Evolutionary conservation across 371 early-diverging fungal species (phyloP), one percentile per base, ranked within the genome.

Genomic region (Mortierella sp.): DNA sequence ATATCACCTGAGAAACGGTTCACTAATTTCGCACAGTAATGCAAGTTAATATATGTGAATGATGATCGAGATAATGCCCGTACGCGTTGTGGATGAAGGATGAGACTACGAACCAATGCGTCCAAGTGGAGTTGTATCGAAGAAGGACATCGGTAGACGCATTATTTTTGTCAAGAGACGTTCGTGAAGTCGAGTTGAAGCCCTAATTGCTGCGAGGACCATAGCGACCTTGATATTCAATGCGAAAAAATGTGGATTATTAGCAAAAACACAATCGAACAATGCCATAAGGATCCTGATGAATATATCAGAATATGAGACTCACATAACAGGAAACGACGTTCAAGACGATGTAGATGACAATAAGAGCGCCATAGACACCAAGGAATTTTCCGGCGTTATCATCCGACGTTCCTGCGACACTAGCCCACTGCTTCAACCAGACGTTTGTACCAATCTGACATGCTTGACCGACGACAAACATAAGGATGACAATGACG

Each of bases 41-140:
- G 94, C 93, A 11, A 90, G 91, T 0, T 88, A 87, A 50, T 93
- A 92, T 64, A 88, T 93, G n/a, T n/a, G n/a, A n/a, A n/a, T n/a
- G n/a, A n/a, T n/a, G n/a, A n/a, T n/a, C n/a, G n/a, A n/a, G n/a
- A n/a, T n/a, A n/a, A n/a, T n/a, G n/a, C n/a, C n/a, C n/a, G n/a
- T n/a, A n/a, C n/a, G n/a, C n/a, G n/a, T n/a, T n/a, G n/a, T n/a
- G n/a, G n/a, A n/a, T n/a, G n/a, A n/a, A n/a, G n/a, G n/a, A n/a
- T n/a, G n/a, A n/a, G n/a, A n/a, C n/a, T 64, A 92, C 93, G 0
- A 85, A 71, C 57, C 76, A 42, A 94, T 86, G 28, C 93, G 86
- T 6, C 94, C 94, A 9, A 92, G 66, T 17, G 73, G 73, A 0
- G 69, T 75, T 4, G 76, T 75, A 46, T 75, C 76, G 28, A 75